These are phyloP conservation scores for Blechomonas ayalai DNA, from an alignment of 208 protist species.

Conservation along the genomic window DNA sequence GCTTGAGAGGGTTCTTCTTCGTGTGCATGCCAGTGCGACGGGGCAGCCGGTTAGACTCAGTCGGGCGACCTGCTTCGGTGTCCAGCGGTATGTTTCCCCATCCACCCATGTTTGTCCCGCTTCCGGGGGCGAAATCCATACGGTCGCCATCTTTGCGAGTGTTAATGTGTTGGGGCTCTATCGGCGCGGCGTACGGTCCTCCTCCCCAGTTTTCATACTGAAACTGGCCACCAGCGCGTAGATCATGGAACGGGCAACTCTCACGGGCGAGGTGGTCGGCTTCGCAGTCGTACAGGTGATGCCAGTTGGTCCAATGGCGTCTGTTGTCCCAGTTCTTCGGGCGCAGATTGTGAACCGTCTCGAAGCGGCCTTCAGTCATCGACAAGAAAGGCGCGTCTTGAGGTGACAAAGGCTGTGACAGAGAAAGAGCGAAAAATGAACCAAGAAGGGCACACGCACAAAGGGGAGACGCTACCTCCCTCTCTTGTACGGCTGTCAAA, in stretches of 20 bases:
- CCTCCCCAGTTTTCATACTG: constrained; percentile 78
- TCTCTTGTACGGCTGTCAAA: constrained; percentile 1
- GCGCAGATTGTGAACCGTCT: constrained; percentile 85
- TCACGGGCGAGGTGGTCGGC: constrained; percentile 81
- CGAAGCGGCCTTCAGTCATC: constrained; percentile 89
- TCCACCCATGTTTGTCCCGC: constrained; percentile 49
- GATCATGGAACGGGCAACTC: constrained; percentile 85
- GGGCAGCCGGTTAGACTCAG: constrained; percentile 21
- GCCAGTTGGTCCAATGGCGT: constrained; percentile 89
- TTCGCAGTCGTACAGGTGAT: constrained; percentile 86
- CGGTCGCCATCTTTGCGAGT: constrained; percentile 55
- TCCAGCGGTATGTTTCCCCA: constrained; percentile 54
- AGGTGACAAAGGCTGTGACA: no score
- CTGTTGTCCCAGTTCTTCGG: constrained; percentile 88
- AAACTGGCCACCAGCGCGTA: constrained; percentile 84
- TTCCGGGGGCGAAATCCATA: constrained; percentile 76
- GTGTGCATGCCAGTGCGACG: constrained; percentile 52
- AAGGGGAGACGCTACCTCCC: constrained; percentile 1
- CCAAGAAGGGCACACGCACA: no score
- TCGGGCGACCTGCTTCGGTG: constrained; percentile 50
- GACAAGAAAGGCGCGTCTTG: no score
- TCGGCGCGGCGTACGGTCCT: constrained; percentile 37
- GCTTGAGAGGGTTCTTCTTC: constrained; percentile 67
- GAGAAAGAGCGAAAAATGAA: no score
- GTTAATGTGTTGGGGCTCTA: constrained; percentile 49